phyloP scores from a whole-genome alignment of 108 stramenopile species.

The Phaeodactylum tricornutum region DNA sequence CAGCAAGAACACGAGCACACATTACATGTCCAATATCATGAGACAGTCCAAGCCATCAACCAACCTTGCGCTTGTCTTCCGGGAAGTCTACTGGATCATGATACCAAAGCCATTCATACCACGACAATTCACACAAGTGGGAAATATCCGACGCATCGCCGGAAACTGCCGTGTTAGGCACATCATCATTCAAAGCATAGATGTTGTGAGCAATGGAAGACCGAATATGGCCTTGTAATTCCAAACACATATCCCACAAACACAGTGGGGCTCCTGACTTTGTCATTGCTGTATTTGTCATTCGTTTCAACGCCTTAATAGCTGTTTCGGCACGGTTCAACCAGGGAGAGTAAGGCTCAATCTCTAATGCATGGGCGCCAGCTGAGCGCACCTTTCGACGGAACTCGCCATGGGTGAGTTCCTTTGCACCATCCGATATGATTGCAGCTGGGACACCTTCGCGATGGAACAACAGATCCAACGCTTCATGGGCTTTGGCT shows the following conservation, averaged over 20 bases:
- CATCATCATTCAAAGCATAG: constrained; percentile 12
- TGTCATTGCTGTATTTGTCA: constrained; percentile 7
- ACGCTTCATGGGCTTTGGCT: constrained; percentile 17
- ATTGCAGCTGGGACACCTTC: constrained; percentile 22
- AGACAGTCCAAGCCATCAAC: constrained; percentile 18
- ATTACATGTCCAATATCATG: constrained; percentile 8
- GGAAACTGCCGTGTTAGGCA: constrained; percentile 12
- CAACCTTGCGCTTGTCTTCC: constrained; percentile 6
- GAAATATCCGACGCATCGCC: constrained; percentile 35
- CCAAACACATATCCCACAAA: constrained; percentile 22
- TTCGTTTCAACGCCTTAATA: constrained; percentile 23
- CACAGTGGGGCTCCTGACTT: not conserved
- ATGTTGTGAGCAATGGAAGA: constrained; percentile 11
- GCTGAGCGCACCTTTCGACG: constrained; percentile 12
- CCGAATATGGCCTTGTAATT: constrained; percentile 10
- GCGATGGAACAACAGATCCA: constrained; percentile 10
- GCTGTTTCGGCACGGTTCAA: constrained; percentile 15
- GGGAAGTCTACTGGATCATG: not conserved
- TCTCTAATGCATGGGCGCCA: not conserved
- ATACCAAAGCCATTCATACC: constrained; percentile 25
- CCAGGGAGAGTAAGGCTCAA: constrained; percentile 19
- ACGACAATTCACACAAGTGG: constrained; percentile 19
- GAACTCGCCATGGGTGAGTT: constrained; percentile 16
- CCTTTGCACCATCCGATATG: constrained; percentile 20
- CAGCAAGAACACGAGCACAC: constrained; percentile 10